phyloP scores from a whole-genome alignment of 345 rosid species.

The Dipteronia sinensis region DNA sequence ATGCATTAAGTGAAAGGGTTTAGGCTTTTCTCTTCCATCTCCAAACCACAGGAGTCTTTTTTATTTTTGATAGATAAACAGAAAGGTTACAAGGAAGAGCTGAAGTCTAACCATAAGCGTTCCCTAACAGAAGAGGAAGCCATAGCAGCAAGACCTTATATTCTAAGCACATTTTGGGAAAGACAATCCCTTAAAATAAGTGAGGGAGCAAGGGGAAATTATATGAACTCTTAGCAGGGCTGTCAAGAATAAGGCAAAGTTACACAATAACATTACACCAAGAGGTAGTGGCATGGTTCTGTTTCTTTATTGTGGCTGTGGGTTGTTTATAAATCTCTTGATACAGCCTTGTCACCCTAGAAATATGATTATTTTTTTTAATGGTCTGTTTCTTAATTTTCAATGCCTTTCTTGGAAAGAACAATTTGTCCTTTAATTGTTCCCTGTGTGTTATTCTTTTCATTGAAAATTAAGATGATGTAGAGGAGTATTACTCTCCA shows the following conservation, averaged over 20 bases:
- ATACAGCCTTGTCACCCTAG: slow-evolving; percentile 1
- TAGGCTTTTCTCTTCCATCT: not conserved
- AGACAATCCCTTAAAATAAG: slow-evolving; percentile 13
- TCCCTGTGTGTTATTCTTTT: not conserved
- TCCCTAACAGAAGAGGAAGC: too few species aligned
- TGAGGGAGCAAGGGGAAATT: too few species aligned
- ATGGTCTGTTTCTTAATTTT: slow-evolving; percentile 3
- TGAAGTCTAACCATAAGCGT: too few species aligned
- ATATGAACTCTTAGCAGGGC: not conserved
- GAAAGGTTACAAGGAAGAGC: too few species aligned
- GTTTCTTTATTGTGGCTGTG: not conserved
- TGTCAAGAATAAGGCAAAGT: not conserved
- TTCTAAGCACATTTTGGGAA: slow-evolving; percentile 20
- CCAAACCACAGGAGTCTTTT: not conserved
- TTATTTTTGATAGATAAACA: too few species aligned
- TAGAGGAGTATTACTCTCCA: not conserved
- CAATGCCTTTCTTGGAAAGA: slow-evolving; percentile 17
- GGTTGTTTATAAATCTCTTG: not conserved
- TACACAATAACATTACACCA: not conserved
- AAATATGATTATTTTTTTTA: not conserved
- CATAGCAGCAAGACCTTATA: not conserved
- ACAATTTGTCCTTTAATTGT: slow-evolving; percentile 27
- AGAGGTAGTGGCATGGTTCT: not conserved
- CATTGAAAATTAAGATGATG: not conserved
- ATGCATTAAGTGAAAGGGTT: not conserved